These are phyloP conservation scores for Kwoniella sp. DNA, from an alignment of 768 basidiomycete species.

Conservation along the genomic window DNA sequence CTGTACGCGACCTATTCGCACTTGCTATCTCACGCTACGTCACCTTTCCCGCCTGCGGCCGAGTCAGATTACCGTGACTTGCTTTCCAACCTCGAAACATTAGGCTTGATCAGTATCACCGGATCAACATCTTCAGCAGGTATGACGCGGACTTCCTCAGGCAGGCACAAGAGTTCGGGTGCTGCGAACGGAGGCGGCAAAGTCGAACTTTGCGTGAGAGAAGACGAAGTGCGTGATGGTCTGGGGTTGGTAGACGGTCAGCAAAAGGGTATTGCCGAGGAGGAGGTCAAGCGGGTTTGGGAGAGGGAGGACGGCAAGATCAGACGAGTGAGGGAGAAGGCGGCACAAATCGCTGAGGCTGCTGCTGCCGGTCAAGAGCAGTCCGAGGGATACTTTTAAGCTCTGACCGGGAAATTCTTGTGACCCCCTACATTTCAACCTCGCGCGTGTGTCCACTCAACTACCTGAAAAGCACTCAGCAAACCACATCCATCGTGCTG, in stretches of 20 bases:
- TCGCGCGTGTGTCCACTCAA: too few relatives aligned
- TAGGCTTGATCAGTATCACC: conserved; percentile 47
- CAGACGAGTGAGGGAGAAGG: conserved; percentile 30
- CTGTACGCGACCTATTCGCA: conserved; percentile 55
- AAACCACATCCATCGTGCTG: too few relatives aligned
- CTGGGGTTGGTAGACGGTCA: conserved; percentile 33
- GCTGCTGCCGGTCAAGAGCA: background rate
- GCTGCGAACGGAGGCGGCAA: conserved; percentile 23
- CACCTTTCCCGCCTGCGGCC: conserved; percentile 51
- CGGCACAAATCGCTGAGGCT: background rate
- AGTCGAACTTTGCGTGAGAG: conserved; percentile 45
- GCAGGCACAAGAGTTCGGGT: background rate
- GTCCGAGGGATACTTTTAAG: background rate
- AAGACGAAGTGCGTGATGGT: conserved; percentile 50
- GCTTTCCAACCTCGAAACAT: conserved; percentile 53
- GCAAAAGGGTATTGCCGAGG: conserved; percentile 45
- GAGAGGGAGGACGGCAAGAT: conserved; percentile 42
- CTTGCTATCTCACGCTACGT: conserved; percentile 45
- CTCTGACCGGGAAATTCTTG: too few relatives aligned
- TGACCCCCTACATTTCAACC: too few relatives aligned
- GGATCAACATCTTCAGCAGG: conserved; percentile 4
- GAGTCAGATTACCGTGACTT: conserved; percentile 56
- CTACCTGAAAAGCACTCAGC: too few relatives aligned
- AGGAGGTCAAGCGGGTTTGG: conserved; percentile 51
- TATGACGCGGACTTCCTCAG: conserved; percentile 30